Evolutionary conservation across 495 filamentous ascomycete genomes (phyloP).

Genomic region (Neurospora sp.): DNA sequence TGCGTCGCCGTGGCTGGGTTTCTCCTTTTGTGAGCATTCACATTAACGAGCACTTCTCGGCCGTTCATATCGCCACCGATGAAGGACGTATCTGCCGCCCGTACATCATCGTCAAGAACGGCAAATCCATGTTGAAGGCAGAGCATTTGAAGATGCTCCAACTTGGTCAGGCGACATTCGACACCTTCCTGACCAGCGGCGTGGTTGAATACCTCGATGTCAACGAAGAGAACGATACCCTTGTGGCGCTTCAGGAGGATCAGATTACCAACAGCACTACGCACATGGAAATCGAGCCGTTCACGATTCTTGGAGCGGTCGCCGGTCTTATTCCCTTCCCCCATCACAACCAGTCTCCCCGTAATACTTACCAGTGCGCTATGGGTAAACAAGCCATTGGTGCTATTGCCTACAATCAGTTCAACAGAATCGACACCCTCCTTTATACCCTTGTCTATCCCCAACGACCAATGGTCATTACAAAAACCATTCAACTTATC

Average conservation of each 20-base stretch:
- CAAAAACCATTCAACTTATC: constrained; percentile 88
- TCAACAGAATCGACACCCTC: constrained; percentile 87
- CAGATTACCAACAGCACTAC: constrained; percentile 73
- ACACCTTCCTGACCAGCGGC: constrained; percentile 81
- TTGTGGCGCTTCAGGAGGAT: constrained; percentile 80
- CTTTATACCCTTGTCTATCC: constrained; percentile 96
- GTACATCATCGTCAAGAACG: constrained; percentile 85
- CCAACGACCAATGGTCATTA: constrained; percentile 95
- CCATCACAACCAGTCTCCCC: constrained; percentile 97
- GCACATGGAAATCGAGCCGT: constrained; percentile 95
- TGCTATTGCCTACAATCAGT: constrained; percentile 94
- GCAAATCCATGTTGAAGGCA: constrained; percentile 64
- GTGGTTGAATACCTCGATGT: constrained; percentile 95
- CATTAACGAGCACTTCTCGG: constrained; percentile 83
- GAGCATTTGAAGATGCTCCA: constrained; percentile 69
- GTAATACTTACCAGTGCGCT: constrained; percentile 98
- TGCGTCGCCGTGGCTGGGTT: constrained; percentile 77
- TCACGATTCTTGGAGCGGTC: constrained; percentile 94
- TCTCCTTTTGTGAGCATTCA: constrained; percentile 93
- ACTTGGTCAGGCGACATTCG: constrained; percentile 73
- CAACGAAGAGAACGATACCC: constrained; percentile 94
- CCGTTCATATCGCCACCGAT: constrained; percentile 92
- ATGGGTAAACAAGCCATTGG: constrained; percentile 99
- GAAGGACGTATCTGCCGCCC: constrained; percentile 94
- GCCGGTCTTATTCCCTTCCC: constrained; percentile 96